Evolutionary conservation across 805 yeast species (phyloP).

Genomic region (Barnettozyma vustinii): DNA sequence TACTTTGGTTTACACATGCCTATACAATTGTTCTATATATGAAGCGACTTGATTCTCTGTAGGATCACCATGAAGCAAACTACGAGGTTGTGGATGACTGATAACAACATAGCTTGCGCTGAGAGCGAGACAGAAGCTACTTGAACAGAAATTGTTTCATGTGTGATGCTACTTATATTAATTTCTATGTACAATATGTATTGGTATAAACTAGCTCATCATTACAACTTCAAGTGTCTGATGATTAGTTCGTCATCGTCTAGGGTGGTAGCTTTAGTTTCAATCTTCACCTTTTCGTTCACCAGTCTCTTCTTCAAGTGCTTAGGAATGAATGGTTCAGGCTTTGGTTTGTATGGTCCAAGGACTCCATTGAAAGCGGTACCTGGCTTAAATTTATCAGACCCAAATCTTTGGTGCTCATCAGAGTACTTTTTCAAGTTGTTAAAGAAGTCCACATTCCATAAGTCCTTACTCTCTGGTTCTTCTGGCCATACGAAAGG

Average conservation of each 20-base stretch:
- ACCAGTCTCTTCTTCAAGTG: constrained; percentile 39
- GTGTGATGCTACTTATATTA: no score
- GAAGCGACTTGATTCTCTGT: no score
- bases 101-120: no score
- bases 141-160: no score
- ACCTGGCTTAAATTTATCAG: constrained; percentile 63
- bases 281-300: constrained; percentile 33
- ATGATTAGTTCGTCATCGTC: constrained; percentile 21
- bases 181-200: constrained; percentile 6
- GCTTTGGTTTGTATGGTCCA: constrained; percentile 53
- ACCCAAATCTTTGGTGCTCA: constrained; percentile 50
- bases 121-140: no score
- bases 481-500: constrained; percentile 94
- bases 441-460: constrained; percentile 36
- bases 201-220: neutral
- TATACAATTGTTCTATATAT: neutral
- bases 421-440: constrained; percentile 49
- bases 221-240: constrained; percentile 17
- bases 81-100: neutral
- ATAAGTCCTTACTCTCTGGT: constrained; percentile 36
- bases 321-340: constrained; percentile 61
- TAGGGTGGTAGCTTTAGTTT: constrained; percentile 14
- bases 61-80: no score
- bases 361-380: constrained; percentile 67
- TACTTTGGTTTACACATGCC: neutral